phyloP scores from a whole-genome alignment of 2,329 filamentous ascomycete species.

The Exserohilum turcica region DNA sequence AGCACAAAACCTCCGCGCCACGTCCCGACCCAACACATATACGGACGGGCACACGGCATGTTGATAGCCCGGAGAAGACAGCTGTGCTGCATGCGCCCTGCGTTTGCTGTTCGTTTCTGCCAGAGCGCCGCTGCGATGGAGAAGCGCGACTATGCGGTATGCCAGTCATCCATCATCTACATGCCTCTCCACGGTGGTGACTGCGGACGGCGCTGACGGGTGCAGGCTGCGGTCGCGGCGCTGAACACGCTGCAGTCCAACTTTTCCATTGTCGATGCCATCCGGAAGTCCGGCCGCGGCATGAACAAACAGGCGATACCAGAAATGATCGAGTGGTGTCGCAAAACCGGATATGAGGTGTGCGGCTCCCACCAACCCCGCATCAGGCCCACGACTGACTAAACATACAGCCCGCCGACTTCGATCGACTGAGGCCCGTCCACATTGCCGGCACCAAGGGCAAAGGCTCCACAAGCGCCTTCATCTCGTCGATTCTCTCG shows the following conservation, averaged over 20 bases:
- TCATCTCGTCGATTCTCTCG: conserved; percentile 77
- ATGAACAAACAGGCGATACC: conserved; percentile 78
- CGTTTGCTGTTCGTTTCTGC: conserved; percentile 18
- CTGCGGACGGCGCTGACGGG: conserved; percentile 21
- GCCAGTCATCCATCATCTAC: too few relatives aligned
- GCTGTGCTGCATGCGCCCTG: conserved; percentile 20
- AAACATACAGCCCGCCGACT: conserved; percentile 60
- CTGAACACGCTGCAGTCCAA: conserved; percentile 82
- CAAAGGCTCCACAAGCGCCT: conserved; percentile 87
- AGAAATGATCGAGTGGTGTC: conserved; percentile 80
- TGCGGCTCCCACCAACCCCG: conserved; percentile 42
- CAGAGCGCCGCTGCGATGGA: conserved; percentile 33
- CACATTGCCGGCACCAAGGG: conserved; percentile 95
- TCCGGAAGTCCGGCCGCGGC: conserved; percentile 72
- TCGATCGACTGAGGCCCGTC: conserved; percentile 66
- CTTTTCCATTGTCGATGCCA: conserved; percentile 74
- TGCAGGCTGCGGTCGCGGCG: conserved; percentile 70
- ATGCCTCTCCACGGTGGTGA: too few relatives aligned
- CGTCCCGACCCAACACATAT: conserved; percentile 4
- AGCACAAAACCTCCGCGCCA: conserved; percentile 20
- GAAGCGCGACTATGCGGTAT: conserved; percentile 45
- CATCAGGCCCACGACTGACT: conserved; percentile 9
- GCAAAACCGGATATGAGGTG: conserved; percentile 75
- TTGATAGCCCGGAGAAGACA: conserved; percentile 31
- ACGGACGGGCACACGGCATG: conserved; percentile 25